Evolutionary conservation across 2,329 filamentous ascomycete genomes (phyloP).

Genomic region (Neobulgaria alba): DNA sequence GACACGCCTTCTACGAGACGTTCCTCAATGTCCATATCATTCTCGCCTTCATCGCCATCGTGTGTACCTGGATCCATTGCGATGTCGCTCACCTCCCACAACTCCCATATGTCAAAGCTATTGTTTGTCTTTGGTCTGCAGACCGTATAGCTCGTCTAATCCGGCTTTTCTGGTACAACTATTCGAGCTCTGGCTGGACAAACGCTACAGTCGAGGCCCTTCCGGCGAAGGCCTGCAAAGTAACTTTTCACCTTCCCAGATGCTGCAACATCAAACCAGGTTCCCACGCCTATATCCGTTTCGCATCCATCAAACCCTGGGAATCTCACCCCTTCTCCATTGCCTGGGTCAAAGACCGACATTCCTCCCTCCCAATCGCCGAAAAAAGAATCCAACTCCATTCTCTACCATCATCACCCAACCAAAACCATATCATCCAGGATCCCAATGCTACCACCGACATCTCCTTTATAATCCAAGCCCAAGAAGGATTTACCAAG

Average conservation of each 20-base stretch:
- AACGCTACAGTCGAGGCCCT: slow-evolving; percentile 59
- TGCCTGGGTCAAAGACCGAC: slow-evolving; percentile 58
- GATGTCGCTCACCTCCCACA: slow-evolving; percentile 40
- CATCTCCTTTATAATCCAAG: slow-evolving; percentile 78
- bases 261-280: slow-evolving; percentile 60
- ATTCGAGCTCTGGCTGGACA: slow-evolving; percentile 42
- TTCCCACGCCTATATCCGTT: slow-evolving; percentile 67
- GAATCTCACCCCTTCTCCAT: slow-evolving; percentile 74
- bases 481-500: slow-evolving; percentile 81
- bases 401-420: no score
- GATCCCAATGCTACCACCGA: slow-evolving; percentile 33
- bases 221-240: slow-evolving; percentile 60
- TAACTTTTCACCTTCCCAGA: slow-evolving; percentile 61
- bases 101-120: slow-evolving; percentile 64
- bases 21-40: slow-evolving; percentile 84
- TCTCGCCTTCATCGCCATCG: slow-evolving; percentile 58
- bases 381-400: slow-evolving; percentile 28
- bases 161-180: slow-evolving; percentile 59
- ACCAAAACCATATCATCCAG: slow-evolving; percentile 4
- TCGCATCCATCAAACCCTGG: slow-evolving; percentile 57
- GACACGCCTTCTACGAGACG: slow-evolving; percentile 95
- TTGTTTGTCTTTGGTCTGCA: slow-evolving; percentile 67
- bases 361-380: slow-evolving; percentile 28
- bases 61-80: slow-evolving; percentile 73
- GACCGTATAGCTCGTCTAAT: slow-evolving; percentile 60